Evolutionary conservation across 2,329 filamentous ascomycete genomes (phyloP).

Genomic region (Microascus cirrosus): DNA sequence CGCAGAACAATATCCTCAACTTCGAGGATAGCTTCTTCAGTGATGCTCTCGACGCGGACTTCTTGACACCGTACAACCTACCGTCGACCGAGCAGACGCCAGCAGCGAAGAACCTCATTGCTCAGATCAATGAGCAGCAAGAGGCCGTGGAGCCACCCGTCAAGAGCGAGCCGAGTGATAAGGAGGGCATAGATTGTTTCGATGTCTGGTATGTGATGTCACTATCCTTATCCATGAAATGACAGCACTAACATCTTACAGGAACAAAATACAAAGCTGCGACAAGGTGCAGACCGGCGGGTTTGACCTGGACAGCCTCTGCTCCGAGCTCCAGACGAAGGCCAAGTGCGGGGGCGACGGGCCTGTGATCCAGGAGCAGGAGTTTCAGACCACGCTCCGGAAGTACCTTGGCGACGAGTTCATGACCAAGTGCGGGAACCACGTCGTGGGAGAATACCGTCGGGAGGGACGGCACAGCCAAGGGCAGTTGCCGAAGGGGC

Average conservation of each 20-base stretch:
- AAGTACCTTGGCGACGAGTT: constrained; percentile 44
- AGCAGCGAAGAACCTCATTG: constrained; percentile 55
- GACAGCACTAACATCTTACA: constrained; percentile 35
- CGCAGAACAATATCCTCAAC: constrained; percentile 69
- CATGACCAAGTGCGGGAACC: constrained; percentile 1
- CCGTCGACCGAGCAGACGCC: constrained; percentile 19
- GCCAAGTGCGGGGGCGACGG: constrained; percentile 89
- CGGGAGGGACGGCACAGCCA: not conserved
- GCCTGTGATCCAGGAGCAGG: constrained; percentile 77
- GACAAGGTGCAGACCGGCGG: constrained; percentile 82
- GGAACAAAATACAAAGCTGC: constrained; percentile 83
- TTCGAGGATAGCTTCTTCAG: constrained; percentile 61
- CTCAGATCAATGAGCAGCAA: constrained; percentile 51
- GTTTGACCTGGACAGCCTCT: constrained; percentile 87
- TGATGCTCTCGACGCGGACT: constrained; percentile 66
- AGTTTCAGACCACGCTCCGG: constrained; percentile 71
- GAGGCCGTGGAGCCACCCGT: constrained; percentile 53
- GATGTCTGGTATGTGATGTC: constrained; percentile 74
- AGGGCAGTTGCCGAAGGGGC: not conserved
- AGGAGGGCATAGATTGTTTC: constrained; percentile 66
- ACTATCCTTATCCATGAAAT: not conserved
- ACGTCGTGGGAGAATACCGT: not conserved
- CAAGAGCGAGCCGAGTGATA: constrained; percentile 44
- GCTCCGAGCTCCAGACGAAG: constrained; percentile 87
- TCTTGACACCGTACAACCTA: constrained; percentile 71